phyloP scores from a whole-genome alignment of 805 yeast genomes.

The Pichia scutulata region DNA sequence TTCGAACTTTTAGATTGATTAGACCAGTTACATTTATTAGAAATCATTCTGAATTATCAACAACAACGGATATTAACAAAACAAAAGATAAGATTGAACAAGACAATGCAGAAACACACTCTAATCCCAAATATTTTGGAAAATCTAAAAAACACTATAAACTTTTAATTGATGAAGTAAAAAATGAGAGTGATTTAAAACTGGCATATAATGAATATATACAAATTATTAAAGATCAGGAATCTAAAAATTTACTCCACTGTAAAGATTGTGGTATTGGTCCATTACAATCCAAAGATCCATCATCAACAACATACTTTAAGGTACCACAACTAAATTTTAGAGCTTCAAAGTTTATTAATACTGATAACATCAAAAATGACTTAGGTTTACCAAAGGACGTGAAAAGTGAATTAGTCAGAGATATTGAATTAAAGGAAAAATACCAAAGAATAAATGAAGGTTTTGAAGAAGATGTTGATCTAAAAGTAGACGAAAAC shows the following conservation, averaged over 20 bases:
- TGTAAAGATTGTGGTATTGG: slow-evolving; percentile 53
- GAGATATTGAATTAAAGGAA: not conserved
- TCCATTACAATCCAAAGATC: slow-evolving; percentile 34
- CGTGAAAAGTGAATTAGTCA: not conserved
- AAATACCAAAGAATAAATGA: not conserved
- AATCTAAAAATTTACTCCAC: not conserved
- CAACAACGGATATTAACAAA: not conserved
- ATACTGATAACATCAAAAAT: not conserved
- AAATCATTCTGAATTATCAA: not conserved
- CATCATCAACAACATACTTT: slow-evolving; percentile 35
- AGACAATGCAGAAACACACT: not conserved
- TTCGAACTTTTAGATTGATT: not conserved
- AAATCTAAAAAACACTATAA: not conserved
- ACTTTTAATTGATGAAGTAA: not conserved
- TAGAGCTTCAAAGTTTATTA: not conserved
- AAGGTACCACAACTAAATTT: slow-evolving; percentile 1
- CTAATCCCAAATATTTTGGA: not conserved
- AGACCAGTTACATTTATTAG: not conserved
- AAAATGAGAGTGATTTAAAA: not conserved
- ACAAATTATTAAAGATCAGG: not conserved
- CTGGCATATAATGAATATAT: slow-evolving; percentile 4
- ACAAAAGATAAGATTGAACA: not conserved
- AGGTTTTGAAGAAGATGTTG: not conserved
- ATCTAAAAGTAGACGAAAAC: not conserved
- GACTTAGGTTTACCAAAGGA: not conserved